Conservation (phyloP, 768 basidiomycete genomes). For the Thelephora ganbajun region DNA sequence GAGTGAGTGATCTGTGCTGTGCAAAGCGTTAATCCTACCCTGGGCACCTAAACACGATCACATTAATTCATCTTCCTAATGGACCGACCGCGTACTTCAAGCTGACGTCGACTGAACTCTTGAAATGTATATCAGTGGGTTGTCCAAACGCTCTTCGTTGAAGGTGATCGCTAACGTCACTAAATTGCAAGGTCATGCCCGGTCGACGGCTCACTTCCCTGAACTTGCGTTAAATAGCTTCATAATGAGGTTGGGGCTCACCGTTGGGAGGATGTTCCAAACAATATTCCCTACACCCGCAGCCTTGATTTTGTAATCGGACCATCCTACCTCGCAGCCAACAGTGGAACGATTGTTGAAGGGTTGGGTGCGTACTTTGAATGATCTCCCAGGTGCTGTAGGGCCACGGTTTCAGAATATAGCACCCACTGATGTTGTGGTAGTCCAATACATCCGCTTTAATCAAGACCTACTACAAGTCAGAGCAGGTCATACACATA, state of each 20-base stretch:
- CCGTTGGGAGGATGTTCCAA: constrained; percentile 90
- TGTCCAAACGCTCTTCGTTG: background rate
- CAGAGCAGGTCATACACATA: constrained; percentile 6
- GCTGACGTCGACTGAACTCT: constrained; percentile 74
- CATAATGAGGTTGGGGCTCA: constrained; percentile 84
- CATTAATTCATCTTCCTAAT: too few relatives aligned
- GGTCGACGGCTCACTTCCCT: constrained; percentile 84
- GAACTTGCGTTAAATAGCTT: constrained; percentile 94
- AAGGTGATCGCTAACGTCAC: background rate
- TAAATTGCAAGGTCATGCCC: constrained; percentile 64
- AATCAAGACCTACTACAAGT: constrained; percentile 62
- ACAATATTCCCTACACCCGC: constrained; percentile 94
- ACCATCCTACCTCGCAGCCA: constrained; percentile 52
- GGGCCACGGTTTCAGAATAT: constrained; percentile 96
- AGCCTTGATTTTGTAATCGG: constrained; percentile 83
- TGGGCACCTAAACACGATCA: constrained; percentile 29
- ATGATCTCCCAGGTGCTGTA: constrained; percentile 95
- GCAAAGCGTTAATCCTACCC: too few relatives aligned
- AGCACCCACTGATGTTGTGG: constrained; percentile 96
- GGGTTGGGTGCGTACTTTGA: constrained; percentile 44
- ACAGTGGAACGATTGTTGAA: constrained; percentile 1
- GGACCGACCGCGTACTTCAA: constrained; percentile 97
- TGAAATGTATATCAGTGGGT: constrained; percentile 74
- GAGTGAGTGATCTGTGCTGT: too few relatives aligned
- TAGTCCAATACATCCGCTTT: constrained; percentile 99